A percentile compares a stretch with the other conserved stretches of the same genome.
Evolutionary conservation across 2,329 filamentous ascomycete species (phyloP).

Genomic region (Pseudonectria foliicola): DNA sequence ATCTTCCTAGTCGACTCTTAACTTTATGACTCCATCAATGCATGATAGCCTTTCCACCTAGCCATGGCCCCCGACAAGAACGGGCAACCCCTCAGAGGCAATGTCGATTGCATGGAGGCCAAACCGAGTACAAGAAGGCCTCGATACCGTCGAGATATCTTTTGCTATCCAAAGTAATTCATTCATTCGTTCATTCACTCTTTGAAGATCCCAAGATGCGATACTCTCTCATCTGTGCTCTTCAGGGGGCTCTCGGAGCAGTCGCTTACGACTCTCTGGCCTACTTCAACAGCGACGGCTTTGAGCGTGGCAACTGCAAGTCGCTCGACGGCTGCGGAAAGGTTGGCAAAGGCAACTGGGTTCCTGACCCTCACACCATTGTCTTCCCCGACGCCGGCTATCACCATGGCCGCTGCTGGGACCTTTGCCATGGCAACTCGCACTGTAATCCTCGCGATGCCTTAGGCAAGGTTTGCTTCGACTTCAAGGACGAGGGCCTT

Average conservation of each 20-base stretch:
- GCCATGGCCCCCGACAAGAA: neutral
- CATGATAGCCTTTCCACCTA: conserved; percentile 4
- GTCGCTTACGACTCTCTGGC: conserved; percentile 18
- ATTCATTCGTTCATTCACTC: conserved; percentile 12
- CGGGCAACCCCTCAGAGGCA: conserved; percentile 1
- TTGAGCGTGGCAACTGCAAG: conserved; percentile 5
- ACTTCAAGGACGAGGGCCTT: conserved; percentile 19
- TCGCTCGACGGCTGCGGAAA: conserved; percentile 17
- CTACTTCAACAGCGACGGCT: conserved; percentile 11
- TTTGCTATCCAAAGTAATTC: conserved; percentile 7
- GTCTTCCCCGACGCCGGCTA: conserved; percentile 17
- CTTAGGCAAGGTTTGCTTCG: conserved; percentile 16
- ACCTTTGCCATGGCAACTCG: conserved; percentile 14
- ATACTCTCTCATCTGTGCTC: conserved; percentile 17
- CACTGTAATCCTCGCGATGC: conserved; percentile 17
- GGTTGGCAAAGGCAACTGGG: conserved; percentile 17
- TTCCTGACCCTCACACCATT: conserved; percentile 18
- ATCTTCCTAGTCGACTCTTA: conserved; percentile 1
- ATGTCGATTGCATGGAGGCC: conserved; percentile 1
- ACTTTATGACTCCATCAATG: conserved; percentile 3
- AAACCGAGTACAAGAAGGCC: conserved; percentile 1
- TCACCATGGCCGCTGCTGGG: conserved; percentile 16
- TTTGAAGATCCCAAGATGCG: conserved; percentile 14
- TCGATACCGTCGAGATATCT: neutral
- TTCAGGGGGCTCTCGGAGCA: conserved; percentile 17